These are phyloP conservation scores for Talaromyces sp. DNA, from an alignment of 2,329 filamentous ascomycete species.

Conservation along the genomic window DNA sequence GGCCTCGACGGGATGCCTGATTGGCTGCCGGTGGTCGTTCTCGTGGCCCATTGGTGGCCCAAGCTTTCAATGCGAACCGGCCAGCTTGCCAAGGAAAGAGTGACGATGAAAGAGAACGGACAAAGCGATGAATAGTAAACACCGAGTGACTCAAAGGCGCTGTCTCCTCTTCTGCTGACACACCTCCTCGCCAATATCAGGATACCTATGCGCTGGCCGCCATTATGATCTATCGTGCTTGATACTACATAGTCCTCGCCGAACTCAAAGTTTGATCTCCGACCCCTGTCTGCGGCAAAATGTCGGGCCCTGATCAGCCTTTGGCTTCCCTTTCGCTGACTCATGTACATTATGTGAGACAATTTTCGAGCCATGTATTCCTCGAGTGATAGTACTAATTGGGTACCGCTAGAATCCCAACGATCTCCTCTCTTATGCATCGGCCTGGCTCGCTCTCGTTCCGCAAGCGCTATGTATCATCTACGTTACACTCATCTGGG, in stretches of 20 bases:
- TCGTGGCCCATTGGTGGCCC: background rate
- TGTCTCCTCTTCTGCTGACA: background rate
- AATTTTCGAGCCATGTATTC: background rate
- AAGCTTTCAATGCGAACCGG: background rate
- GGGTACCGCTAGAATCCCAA: constrained; percentile 66
- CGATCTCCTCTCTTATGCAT: constrained; percentile 79
- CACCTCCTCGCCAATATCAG: background rate
- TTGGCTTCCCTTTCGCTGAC: constrained; percentile 90
- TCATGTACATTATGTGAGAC: constrained; percentile 86
- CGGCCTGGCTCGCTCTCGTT: constrained; percentile 89
- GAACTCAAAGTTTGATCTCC: background rate
- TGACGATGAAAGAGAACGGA: background rate
- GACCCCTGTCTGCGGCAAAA: constrained; percentile 4
- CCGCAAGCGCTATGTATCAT: constrained; percentile 87
- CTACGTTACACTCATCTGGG: constrained; percentile 87
- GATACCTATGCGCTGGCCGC: background rate
- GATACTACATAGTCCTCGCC: background rate
- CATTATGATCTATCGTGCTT: background rate
- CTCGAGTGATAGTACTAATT: background rate
- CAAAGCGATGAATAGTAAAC: background rate
- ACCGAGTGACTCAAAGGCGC: background rate
- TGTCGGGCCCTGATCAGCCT: constrained; percentile 42
- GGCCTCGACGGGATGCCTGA: background rate
- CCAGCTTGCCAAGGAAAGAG: background rate
- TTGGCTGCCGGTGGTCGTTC: background rate